phyloP scores from a whole-genome alignment of 2,329 filamentous ascomycete species.

The Fusarium praegraminearum region DNA sequence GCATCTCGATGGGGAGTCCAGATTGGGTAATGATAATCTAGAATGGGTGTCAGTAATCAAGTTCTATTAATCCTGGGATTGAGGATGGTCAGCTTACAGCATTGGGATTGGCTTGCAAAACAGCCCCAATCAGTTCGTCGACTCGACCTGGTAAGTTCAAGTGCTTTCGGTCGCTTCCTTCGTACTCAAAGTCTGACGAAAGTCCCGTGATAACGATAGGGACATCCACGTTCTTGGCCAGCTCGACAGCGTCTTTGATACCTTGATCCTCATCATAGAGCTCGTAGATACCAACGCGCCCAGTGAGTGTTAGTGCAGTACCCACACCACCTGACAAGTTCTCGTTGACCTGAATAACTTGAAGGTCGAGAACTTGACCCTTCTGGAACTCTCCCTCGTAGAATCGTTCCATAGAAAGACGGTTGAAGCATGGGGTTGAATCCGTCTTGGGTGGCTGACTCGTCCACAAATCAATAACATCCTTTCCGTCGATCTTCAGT shows the following conservation, averaged over 20 bases:
- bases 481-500: slow-evolving; percentile 50
- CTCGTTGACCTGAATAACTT: slow-evolving; percentile 40
- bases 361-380: slow-evolving; percentile 25
- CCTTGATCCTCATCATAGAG: slow-evolving; percentile 47
- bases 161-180: slow-evolving; percentile 77
- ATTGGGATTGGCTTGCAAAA: slow-evolving; percentile 68
- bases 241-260: slow-evolving; percentile 49
- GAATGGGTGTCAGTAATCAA: fast-evolving
- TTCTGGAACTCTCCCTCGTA: slow-evolving; percentile 19
- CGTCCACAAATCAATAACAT: slow-evolving; percentile 51
- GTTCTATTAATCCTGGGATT: fast-evolving
- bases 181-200: slow-evolving; percentile 57
- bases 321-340: slow-evolving; percentile 40
- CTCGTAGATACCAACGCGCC: slow-evolving; percentile 38
- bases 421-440: slow-evolving; percentile 52
- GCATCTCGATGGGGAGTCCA: slow-evolving; percentile 64
- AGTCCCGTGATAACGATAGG: slow-evolving; percentile 68
- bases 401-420: slow-evolving; percentile 35
- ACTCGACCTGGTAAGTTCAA: slow-evolving; percentile 71
- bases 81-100: slow-evolving; percentile 60
- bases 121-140: slow-evolving; percentile 67
- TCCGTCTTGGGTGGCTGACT: slow-evolving; percentile 51
- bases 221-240: slow-evolving; percentile 60
- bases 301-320: slow-evolving; percentile 36
- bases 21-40: slow-evolving; percentile 42